Evolutionary conservation across 176 grass and related monocot genomes (phyloP), one percentile per base, ranked within the genome.

Genomic region (Hsuehochloa calcarea): DNA sequence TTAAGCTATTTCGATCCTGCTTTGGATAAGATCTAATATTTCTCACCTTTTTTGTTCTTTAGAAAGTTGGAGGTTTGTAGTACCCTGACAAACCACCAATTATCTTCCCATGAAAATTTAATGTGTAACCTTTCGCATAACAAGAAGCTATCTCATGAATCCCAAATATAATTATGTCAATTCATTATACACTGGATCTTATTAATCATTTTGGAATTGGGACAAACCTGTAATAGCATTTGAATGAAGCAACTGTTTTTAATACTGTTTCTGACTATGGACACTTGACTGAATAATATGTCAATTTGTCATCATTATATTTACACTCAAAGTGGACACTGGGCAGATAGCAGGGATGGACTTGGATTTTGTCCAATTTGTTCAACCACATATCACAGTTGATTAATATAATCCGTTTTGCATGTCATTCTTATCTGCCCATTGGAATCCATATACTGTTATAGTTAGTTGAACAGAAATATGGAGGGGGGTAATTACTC

Each of bases 391-490:
- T 20, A 47, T 45, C 39, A 46, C 23, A 50, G 4, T 64, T 65
- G 22, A 72, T 74, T 61, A 55, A 31, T 85, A 43, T 56, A 40
- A 19, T 41, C 83, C 10, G 1, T 9, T 75, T 80, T 60, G 17
- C 38, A 8, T 51, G 20, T 19, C 19, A 37, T 54, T 58, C 50
- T 66, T 64, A 1, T 88, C 58, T 38, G 46, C 34, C 74, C 81
- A 83, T 55, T 6, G 39, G 63, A 77, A n/a, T 74, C 38, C 70
- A 43, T 79, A 70, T 81, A 71, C 77, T 8, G 11, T 72, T 9
- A 52, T 22, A 43, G 11, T 87, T 59, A 68, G 41, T 82, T 77
- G 46, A 78, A 35, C 39, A 67, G 58, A 79, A 78, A 88, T 84
- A 80, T 79, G 10, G 40, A 73, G 56, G 67, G 20, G 74, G 44